Evolutionary conservation across 768 basidiomycete species (phyloP), one percentile per base, ranked within the genome.

Genomic region (Boletales sp.): DNA sequence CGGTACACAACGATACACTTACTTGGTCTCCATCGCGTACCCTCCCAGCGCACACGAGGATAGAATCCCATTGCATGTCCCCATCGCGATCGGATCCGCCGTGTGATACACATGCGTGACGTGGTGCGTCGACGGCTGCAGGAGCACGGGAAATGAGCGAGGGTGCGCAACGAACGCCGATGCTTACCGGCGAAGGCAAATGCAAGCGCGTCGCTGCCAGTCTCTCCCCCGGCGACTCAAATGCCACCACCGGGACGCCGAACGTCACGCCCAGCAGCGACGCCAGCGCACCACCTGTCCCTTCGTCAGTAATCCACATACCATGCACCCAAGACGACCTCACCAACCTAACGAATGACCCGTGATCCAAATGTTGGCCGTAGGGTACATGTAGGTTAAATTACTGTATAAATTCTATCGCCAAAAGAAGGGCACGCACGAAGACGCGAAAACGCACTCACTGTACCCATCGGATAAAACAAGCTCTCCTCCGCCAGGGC

Each of bases 51-150:
- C 83, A 63, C 94, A 98, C 2, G 84, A 80, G 1, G 88, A 93
- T 1, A 89, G 60, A 2, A 88, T 72, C 13, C 90, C 90, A 49
- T 81, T 93, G 69, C 91, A 93, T 8, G 83, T 85, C 32, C 89
- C 89, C 84, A 91, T 91, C 17, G 94, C 82, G 44, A 97, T 89
- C 6, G 94, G 94, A 69, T 98, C 94, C 24, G 94, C 94, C 18
- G 87, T 95, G 62, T 97, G 90, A 68, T 89, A 97, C 27, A 98
- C 75, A 66, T 97, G 94, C 0, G 89, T 94, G 53, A 97, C 77
- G 57, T 89, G 88, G 14, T 86, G 82, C 10, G 78, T 78, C 8
- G 83, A 85, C 31, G 87, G 87, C 84, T 87, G 55, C 7, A 14
- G 38, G 12, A 14, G 9, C n/a, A 8, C 10, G 17, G 47, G 1